A percentile compares a stretch with the other conserved stretches of the same genome.
Evolutionary conservation across 768 basidiomycete genomes (phyloP).

Genomic region (Leccinum variicolor): DNA sequence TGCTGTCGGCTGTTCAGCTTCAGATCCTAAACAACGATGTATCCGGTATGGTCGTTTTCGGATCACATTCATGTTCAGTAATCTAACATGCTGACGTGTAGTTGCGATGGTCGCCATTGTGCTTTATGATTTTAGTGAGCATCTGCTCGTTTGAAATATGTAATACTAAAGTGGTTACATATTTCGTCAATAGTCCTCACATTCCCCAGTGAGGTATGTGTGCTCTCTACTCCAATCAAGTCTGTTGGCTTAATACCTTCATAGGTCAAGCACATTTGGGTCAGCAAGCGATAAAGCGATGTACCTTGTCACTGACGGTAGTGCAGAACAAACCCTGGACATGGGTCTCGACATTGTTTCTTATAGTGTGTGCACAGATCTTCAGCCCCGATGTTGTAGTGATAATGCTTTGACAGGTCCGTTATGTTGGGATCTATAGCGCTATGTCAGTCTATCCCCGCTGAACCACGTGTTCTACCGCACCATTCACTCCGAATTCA

Average conservation of each 20-base stretch:
- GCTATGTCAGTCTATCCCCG: neutral
- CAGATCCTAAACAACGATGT: neutral
- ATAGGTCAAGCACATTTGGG: neutral
- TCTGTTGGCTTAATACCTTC: neutral
- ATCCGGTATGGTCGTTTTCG: neutral
- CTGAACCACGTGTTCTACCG: neutral
- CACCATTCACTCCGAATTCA: neutral
- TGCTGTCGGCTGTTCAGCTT: neutral
- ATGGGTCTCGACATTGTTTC: neutral
- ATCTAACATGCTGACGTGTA: neutral
- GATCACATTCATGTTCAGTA: neutral
- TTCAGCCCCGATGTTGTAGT: neutral
- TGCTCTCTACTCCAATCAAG: neutral
- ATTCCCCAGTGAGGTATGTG: neutral
- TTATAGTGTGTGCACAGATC: neutral
- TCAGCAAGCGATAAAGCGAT: neutral
- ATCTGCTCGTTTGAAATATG: neutral
- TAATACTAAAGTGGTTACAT: neutral
- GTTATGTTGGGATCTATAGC: neutral
- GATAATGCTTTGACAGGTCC: neutral
- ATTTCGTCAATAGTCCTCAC: neutral
- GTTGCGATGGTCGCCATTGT: neutral
- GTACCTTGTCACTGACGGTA: neutral
- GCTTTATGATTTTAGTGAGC: neutral
- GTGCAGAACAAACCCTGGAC: neutral